Percentiles rank a stretch among this genome's conserved stretches.
Evolutionary conservation across 1,139 yeast genomes (phyloP).

Genomic region (Scheffersomyces illinoinensis): DNA sequence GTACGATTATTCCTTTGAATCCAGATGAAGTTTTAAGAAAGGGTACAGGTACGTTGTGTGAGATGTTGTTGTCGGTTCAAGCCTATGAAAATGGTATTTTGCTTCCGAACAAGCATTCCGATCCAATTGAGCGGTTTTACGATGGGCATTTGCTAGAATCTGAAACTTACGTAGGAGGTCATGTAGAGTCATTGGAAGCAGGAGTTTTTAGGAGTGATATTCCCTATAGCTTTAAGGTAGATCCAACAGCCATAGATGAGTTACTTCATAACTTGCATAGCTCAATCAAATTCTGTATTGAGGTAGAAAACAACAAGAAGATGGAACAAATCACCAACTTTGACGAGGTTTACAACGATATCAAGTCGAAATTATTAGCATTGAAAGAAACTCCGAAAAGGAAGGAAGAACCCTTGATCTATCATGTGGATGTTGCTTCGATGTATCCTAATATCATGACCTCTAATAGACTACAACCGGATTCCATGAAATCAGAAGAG

Average conservation of each 20-base stretch:
- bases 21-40: conserved; percentile 96
- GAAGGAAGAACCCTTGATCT: conserved; percentile 79
- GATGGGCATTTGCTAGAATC: conserved; percentile 93
- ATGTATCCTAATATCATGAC: conserved; percentile 99
- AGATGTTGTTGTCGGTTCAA: conserved; percentile 96
- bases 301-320: conserved; percentile 74
- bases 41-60: conserved; percentile 98
- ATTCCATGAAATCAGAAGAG: conserved; percentile 92
- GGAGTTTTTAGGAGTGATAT: conserved; percentile 96
- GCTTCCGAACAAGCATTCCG: conserved; percentile 90
- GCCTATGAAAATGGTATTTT: conserved; percentile 79
- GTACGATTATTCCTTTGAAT: conserved; percentile 92
- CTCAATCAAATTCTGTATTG: conserved; percentile 80
- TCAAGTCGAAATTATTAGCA: conserved; percentile 54
- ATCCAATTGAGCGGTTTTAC: conserved; percentile 89
- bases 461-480: conserved; percentile 95
- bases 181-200: conserved; percentile 95
- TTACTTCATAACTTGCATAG: conserved; percentile 69
- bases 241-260: conserved; percentile 81
- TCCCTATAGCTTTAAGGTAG: conserved; percentile 71
- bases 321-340: conserved; percentile 78
- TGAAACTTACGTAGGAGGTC: conserved; percentile 99
- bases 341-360: conserved; percentile 66
- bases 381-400: conserved; percentile 65
- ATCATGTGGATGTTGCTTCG: conserved; percentile 98